A percentile compares a stretch with the other conserved stretches of the same genome.
phyloP scores from a whole-genome alignment of 2,329 filamentous ascomycete genomes.

The Phyllosticta citrichinensis region DNA sequence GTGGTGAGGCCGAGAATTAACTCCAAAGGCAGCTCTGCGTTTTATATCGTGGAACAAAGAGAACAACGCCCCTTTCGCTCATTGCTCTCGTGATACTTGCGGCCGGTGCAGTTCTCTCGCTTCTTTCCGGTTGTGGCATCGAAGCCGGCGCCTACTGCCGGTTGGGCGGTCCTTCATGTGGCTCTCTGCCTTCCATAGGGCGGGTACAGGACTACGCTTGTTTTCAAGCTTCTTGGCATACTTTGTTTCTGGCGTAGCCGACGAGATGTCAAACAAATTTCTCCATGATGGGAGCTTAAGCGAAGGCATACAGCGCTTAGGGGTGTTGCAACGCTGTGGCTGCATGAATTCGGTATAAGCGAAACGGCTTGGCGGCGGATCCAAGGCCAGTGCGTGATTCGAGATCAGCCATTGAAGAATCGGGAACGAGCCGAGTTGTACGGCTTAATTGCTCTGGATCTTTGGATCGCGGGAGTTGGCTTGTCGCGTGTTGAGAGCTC shows the following conservation, averaged over 20 bases:
- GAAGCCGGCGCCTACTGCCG: background rate
- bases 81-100: background rate
- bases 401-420: background rate
- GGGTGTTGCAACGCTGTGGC: background rate
- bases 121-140: background rate
- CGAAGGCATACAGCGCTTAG: background rate
- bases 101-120: background rate
- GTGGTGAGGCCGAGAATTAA: conserved; percentile 1
- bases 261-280: background rate
- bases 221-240: background rate
- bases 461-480: background rate
- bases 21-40: background rate
- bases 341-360: conserved; percentile 5
- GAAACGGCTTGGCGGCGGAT: conserved; percentile 8
- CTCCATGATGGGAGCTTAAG: conserved; percentile 2
- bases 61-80: background rate
- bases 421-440: background rate
- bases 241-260: conserved; percentile 2
- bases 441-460: background rate
- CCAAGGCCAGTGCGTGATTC: background rate
- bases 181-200: background rate
- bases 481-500: background rate
- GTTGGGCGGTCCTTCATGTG: conserved; percentile 7
- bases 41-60: background rate
- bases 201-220: background rate